Base-by-base conservation (phyloP, 2,329 filamentous ascomycete species). In the Trichoderma sp. region DNA sequence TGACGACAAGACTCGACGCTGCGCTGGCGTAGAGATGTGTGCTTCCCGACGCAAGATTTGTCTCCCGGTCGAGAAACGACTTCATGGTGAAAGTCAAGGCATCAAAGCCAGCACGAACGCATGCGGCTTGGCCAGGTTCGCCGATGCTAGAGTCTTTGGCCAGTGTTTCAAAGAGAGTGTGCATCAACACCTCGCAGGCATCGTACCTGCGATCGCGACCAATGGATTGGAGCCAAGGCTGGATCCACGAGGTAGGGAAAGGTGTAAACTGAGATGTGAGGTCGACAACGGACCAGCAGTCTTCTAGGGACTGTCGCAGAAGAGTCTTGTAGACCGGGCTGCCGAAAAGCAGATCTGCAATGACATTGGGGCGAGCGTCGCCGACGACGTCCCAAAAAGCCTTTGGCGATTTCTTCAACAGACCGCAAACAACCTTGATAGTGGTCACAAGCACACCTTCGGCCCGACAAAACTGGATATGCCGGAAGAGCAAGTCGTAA, bases 311-410 rank as follows among this genome's bases (percentile, higher is more conserved):
- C 70, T 89, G 87, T 9, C 81, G 78, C 13, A 94, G 83, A 7
- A 92, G 76, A n/a, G 80, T 79, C 37, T 84, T 84, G 72, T 92
- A 88, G 4, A 86, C 84, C 8, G 89, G 89, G 70, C 91, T 93
- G 68, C 86, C 87, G 73, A 95, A 92, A 52, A 97, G 87, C 70
- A 93, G 87, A 75, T 97, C 93, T n/a, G 93, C 88, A 57, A 98
- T 88, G 37, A 90, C 88, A 50, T 89, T 89, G 3, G 93, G 90
- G 1, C 92, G 90, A 60, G 94, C 92, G 34, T 92, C 87, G 60
- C 91, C 90, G 80, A 97, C 90, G 2, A 93, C 90, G 73, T 93
- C 90, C 94, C 94, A 97, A 73, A 97, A 95, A 53, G 92, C 91
- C 65, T 86, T 86, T 0, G 93, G 86, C 0, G 92, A 90, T 73